Evolutionary conservation across 1,284 basidiomycete species (phyloP), one percentile per base, ranked within the genome.

Genomic region (Pseudozyma flocculosa): DNA sequence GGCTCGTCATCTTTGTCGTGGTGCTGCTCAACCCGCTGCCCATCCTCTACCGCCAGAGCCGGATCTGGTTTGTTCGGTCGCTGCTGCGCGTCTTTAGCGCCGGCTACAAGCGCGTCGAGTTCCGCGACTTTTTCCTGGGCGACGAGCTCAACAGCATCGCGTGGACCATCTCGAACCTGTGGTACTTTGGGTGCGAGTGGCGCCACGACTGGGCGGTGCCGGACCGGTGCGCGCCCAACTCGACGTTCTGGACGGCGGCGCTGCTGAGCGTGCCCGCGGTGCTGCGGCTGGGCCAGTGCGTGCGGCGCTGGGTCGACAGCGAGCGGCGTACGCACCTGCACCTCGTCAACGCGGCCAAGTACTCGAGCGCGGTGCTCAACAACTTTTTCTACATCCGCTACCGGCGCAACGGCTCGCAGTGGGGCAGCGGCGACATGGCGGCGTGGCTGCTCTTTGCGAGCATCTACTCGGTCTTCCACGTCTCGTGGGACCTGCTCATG

Each of bases 281-380:
- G 1, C 81, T 86, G 30, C 90, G 93, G 80, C 76, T 92, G 41
- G 81, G 89, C 13, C 93, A 97, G 77, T 91, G 89, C 77, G 71
- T 94, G 39, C 88, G 87, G 69, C 90, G 93, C 81, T 96, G 87
- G 77, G 79, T 79, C 36, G 92, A 95, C 76, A 90, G 88, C 9
- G 80, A 68, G 24, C 54, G 59, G 38, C 47, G 81, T 39, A 79
- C 88, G 26, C 70, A 81, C 24, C 88, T 88, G 0, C 92, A 96
- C 81, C 80, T 96, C 29, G 84, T 95, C 75, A 96, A 96, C 63
- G 90, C 88, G 2, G 73, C 68, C 42, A 78, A 78, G 60, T 78
- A 78, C 45, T 37, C 61, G 2, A 59, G 62, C 21, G 63, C 74
- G 36, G 57, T 76, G 14, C 21, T 76, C 7, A 59, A 75, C 49